Conservation (phyloP, 306 rosid genomes). For the Gastrolobium villosum region DNA sequence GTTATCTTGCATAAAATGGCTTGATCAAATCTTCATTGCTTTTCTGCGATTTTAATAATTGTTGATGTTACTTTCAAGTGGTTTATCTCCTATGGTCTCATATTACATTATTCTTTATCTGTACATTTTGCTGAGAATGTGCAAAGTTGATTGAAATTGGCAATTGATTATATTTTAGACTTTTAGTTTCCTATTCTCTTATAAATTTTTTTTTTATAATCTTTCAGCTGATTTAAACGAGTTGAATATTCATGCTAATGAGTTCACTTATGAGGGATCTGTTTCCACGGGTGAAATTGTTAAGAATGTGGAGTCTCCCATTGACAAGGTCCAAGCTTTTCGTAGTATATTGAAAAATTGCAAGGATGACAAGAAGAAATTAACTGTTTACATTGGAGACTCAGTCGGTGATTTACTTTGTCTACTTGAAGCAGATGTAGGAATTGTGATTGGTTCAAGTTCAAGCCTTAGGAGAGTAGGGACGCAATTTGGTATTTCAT, state of each 20-base stretch:
- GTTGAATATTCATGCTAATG: constrained; percentile 85
- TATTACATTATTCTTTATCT: constrained; percentile 24
- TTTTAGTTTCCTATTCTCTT: constrained; percentile 26
- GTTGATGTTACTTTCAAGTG: constrained; percentile 17
- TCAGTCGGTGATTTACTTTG: constrained; percentile 95
- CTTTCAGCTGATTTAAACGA: constrained; percentile 76
- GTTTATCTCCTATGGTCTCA: constrained; percentile 27
- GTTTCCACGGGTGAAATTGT: constrained; percentile 87
- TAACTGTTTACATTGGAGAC: constrained; percentile 87
- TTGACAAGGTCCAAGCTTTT: constrained; percentile 85
- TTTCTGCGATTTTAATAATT: constrained; percentile 14
- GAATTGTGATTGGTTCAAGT: constrained; percentile 92
- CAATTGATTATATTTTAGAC: constrained; percentile 17
- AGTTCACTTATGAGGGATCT: constrained; percentile 75
- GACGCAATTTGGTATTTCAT: constrained; percentile 77
- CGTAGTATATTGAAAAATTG: constrained; percentile 55
- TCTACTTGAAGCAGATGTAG: constrained; percentile 95
- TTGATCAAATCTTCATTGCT: constrained; percentile 39
- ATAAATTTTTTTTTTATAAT: not conserved
- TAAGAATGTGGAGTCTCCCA: constrained; percentile 89
- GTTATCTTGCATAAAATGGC: constrained; percentile 26
- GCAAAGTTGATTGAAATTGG: constrained; percentile 34
- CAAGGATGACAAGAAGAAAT: constrained; percentile 61
- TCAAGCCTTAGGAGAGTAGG: constrained; percentile 88
- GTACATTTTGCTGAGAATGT: constrained; percentile 27